These are phyloP conservation scores for Trichothecium roseum DNA, from an alignment of 2,329 filamentous ascomycete genomes.

Conservation along the genomic window DNA sequence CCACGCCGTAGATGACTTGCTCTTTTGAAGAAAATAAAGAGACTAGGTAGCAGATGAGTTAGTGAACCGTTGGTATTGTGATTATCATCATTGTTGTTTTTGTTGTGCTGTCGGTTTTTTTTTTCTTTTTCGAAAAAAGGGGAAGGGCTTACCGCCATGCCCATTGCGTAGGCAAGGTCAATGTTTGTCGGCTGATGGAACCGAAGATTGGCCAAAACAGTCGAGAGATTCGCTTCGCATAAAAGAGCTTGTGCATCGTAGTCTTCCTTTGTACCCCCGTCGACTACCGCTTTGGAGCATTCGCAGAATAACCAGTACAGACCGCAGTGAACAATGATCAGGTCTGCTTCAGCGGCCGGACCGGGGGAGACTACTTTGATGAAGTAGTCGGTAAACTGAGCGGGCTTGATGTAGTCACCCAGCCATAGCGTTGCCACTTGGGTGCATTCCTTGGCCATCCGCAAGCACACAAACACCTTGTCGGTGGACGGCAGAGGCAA, in stretches of 20 bases:
- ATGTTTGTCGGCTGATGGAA: constrained; percentile 10
- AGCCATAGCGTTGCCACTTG: constrained; percentile 7
- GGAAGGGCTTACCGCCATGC: constrained; percentile 9
- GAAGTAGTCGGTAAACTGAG: constrained; percentile 10
- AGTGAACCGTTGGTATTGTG: neutral
- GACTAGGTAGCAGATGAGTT: constrained; percentile 1
- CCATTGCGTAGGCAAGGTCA: constrained; percentile 9
- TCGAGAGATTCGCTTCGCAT: constrained; percentile 12
- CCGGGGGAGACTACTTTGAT: constrained; percentile 12
- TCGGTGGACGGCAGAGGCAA: constrained; percentile 8
- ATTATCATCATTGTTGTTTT: no score
- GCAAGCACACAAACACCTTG: constrained; percentile 5
- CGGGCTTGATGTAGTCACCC: constrained; percentile 7
- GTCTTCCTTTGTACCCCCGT: constrained; percentile 6
- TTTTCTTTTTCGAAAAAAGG: neutral
- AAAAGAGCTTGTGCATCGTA: constrained; percentile 7
- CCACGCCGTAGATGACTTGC: constrained; percentile 12
- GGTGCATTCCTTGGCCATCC: constrained; percentile 5
- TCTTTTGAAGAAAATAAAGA: constrained; percentile 10
- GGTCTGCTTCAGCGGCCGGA: constrained; percentile 7
- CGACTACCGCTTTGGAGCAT: constrained; percentile 5
- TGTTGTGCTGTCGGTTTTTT: no score
- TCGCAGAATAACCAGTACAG: constrained; percentile 12
- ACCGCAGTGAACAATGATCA: constrained; percentile 11
- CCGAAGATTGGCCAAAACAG: constrained; percentile 9